Evolutionary conservation across 2,329 filamentous ascomycete species (phyloP), one percentile per base, ranked within the genome.

Genomic region (Polytolypa hystricis): DNA sequence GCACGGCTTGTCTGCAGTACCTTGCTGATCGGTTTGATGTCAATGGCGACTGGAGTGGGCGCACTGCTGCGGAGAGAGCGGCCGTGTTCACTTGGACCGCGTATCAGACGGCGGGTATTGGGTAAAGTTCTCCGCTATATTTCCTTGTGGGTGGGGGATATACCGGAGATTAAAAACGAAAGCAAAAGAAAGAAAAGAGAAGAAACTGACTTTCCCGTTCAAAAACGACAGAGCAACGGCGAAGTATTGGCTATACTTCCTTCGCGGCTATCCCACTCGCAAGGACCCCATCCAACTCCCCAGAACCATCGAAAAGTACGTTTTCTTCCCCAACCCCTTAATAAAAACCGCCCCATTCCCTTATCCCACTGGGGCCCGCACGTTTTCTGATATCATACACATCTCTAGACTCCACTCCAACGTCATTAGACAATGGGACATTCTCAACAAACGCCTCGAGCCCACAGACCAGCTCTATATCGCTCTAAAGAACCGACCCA

Each of bases 1-100:
- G 55, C n/a, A 61, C 57, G 1, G 55, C 57, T 2, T 61, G 57
- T 33, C 41, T 63, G 10, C 50, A 60, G 36, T 61, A 62, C 38
- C 45, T 62, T 2, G 51, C 51, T 2, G 52, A 55, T 1, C 36
- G 47, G 11, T 61, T 45, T 39, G 57, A 62, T 41, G 33, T 9
- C 10, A 46, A 49, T 7, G 55, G 56, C 1, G 16, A 30, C 2
- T 63, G 53, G 55, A 42, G 14, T 5, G 57, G 59, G 1, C 41
- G 45, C 2, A 59, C 42, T 5, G 43, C 46, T 7, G 30, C 23
- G 4, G 60, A 62, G 38, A 32, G 21, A 19, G 54, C 35, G 5
- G 37, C 37, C 7, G 44, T 62, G 1, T 20, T 54, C 2, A 48
- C 48, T 8, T 62, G 57, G 58, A 54, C 51, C 0, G 51, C 53